phyloP scores from a whole-genome alignment of 78 protist species.

The Dictyostelium brefeldianum region DNA sequence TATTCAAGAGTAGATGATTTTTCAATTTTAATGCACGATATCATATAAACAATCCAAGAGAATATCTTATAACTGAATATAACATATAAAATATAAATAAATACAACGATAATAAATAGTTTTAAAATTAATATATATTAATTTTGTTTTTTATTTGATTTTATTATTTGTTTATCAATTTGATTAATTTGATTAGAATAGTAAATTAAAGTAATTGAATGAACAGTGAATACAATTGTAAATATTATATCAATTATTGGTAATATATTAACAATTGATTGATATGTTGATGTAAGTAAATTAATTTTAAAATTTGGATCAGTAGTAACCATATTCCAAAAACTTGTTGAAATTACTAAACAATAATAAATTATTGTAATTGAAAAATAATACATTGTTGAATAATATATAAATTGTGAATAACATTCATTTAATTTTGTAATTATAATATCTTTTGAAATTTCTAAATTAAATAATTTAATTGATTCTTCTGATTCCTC shows the following conservation, averaged over 20 bases:
- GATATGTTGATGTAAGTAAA: background rate
- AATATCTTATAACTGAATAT: no score
- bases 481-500: background rate
- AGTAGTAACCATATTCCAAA: background rate
- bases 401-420: conserved; percentile 1
- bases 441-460: background rate
- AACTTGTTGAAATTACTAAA: background rate
- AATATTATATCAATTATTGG: background rate
- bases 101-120: no score
- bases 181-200: background rate
- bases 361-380: background rate
- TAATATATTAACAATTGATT: background rate
- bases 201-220: background rate
- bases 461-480: background rate
- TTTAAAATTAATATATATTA: no score
- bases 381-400: conserved; percentile 12
- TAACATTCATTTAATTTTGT: background rate
- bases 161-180: background rate
- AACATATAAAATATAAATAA: no score
- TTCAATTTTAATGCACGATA: no score
- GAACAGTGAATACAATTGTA: background rate
- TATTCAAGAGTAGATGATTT: no score
- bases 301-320: background rate
- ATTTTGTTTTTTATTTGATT: background rate
- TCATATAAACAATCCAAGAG: no score